Evolutionary conservation across 371 early-diverging fungal genomes (phyloP).

Genomic region (Mortierella sp.): DNA sequence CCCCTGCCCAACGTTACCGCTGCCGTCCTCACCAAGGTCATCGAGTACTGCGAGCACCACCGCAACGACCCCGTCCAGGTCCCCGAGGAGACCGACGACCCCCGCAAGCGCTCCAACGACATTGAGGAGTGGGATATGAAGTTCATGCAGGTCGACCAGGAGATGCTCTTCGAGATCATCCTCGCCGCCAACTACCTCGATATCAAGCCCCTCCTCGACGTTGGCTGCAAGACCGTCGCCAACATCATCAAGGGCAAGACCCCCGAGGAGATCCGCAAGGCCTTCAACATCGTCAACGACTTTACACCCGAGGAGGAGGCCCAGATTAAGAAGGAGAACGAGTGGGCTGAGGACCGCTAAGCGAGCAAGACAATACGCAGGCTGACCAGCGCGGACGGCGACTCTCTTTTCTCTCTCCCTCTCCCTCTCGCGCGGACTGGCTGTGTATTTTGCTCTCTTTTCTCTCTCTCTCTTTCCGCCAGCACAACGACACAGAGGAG

Average conservation of each 20-base stretch:
- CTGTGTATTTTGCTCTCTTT: not conserved
- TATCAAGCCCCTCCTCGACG: conserved; percentile 94
- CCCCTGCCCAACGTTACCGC: conserved; percentile 84
- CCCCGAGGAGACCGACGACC: conserved; percentile 66
- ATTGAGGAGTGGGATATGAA: conserved; percentile 89
- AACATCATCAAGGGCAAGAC: conserved; percentile 97
- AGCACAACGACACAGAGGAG: conserved; percentile 7
- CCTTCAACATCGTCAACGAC: conserved; percentile 95
- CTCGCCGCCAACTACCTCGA: conserved; percentile 96
- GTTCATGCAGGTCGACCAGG: conserved; percentile 86
- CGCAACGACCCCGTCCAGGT: conserved; percentile 70
- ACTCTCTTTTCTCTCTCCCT: too few species aligned
- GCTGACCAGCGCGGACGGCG: not conserved
- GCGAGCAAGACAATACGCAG: not conserved
- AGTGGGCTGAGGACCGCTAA: conserved; percentile 90
- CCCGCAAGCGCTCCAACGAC: conserved; percentile 75
- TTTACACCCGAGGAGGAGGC: conserved; percentile 97
- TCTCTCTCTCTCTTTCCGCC: not conserved
- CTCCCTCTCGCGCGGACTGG: not conserved
- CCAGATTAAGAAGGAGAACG: conserved; percentile 92
- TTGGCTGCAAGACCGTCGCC: conserved; percentile 97
- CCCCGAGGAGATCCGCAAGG: conserved; percentile 93
- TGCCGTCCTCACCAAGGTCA: conserved; percentile 80
- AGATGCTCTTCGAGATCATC: conserved; percentile 83
- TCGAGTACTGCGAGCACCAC: conserved; percentile 88